A percentile compares a stretch with the other conserved stretches of the same genome.
Evolutionary conservation across 305 asterid species (phyloP).

Genomic region (Solanum hybrid): DNA sequence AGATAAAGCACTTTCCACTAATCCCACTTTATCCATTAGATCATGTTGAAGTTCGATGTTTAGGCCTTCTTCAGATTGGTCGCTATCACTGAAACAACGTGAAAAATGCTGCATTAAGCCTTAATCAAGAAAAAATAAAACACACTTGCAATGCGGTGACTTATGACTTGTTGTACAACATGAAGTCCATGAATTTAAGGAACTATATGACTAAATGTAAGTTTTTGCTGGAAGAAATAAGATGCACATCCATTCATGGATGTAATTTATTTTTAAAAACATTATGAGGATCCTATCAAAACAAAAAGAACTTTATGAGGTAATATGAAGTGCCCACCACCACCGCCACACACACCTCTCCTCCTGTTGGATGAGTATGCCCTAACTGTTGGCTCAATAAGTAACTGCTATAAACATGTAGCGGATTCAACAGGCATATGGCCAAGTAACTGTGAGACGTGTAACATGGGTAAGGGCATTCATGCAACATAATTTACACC

Average conservation of each 20-base stretch:
- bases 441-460: not conserved
- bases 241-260: not conserved
- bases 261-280: not conserved
- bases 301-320: not conserved
- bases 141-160: not conserved
- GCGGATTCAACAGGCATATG: not conserved
- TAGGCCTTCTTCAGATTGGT: slow-evolving; percentile 45
- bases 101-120: not conserved
- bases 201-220: not conserved
- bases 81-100: slow-evolving; percentile 33
- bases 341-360: not conserved
- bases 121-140: not conserved
- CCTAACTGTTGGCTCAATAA: not conserved
- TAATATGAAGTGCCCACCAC: not conserved
- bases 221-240: not conserved
- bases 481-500: not conserved
- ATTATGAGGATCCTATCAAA: not conserved
- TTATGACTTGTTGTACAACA: not conserved
- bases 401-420: not conserved
- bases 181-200: not conserved
- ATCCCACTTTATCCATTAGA: slow-evolving; percentile 55
- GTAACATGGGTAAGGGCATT: not conserved
- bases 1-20: slow-evolving; percentile 53
- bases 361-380: not conserved
- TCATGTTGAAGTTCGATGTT: slow-evolving; percentile 25